A percentile compares a stretch with the other conserved stretches of the same genome.
These are phyloP conservation scores for Erodium moschatum DNA, from an alignment of 441 rosid genomes.

Conservation along the genomic window DNA sequence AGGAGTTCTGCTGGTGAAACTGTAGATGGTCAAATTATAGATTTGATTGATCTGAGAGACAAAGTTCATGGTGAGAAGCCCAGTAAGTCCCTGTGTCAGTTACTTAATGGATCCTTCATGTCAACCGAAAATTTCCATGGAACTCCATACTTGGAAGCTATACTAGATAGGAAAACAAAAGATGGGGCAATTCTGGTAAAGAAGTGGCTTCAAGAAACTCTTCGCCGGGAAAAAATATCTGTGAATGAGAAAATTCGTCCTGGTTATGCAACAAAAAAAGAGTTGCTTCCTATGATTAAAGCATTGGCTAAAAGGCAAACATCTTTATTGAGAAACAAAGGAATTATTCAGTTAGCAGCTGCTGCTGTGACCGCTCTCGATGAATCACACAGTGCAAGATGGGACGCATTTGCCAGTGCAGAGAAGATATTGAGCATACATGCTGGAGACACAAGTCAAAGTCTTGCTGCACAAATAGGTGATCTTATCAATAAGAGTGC, in stretches of 20 bases:
- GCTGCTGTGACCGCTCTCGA: slow-evolving; percentile 58
- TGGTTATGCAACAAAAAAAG: slow-evolving; percentile 53
- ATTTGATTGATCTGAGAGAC: slow-evolving; percentile 29
- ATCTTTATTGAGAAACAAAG: slow-evolving; percentile 56
- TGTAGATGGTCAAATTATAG: slow-evolving; percentile 18
- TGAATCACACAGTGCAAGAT: slow-evolving; percentile 51
- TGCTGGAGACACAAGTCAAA: slow-evolving; percentile 85
- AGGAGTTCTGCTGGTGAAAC: slow-evolving; percentile 1
- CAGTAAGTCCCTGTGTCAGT: not conserved
- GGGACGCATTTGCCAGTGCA: slow-evolving; percentile 82
- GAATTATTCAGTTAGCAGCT: slow-evolving; percentile 73
- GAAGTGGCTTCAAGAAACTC: slow-evolving; percentile 85
- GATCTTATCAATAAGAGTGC: slow-evolving; percentile 71
- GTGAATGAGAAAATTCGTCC: slow-evolving; percentile 56
- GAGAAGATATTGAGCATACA: slow-evolving; percentile 78
- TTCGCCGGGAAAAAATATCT: slow-evolving; percentile 54
- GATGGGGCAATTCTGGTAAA: slow-evolving; percentile 75
- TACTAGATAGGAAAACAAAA: slow-evolving; percentile 73
- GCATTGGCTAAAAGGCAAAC: slow-evolving; percentile 58
- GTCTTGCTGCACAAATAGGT: slow-evolving; percentile 83
- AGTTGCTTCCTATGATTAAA: slow-evolving; percentile 56
- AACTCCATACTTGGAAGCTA: slow-evolving; percentile 73
- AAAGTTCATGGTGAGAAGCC: slow-evolving; percentile 27
- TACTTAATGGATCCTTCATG: slow-evolving; percentile 59
- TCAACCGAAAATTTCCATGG: slow-evolving; percentile 65